A percentile compares a stretch with the other conserved stretches of the same genome.
Conservation (phyloP, 805 yeast species). For the Priceomyces fermenticarens region DNA sequence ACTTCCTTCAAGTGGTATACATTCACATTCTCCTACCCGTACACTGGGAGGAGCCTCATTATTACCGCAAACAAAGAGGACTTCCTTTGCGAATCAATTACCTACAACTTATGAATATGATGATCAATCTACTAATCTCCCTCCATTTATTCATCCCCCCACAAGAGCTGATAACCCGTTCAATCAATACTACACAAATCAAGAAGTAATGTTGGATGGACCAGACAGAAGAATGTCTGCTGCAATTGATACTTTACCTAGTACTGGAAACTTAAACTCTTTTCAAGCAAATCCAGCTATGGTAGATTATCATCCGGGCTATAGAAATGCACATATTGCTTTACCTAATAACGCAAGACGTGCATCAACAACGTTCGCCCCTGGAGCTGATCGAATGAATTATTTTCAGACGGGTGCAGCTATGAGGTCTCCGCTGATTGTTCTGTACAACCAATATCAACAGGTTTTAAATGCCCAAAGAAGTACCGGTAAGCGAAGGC, state of each 20-base stretch:
- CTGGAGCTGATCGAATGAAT: conserved; percentile 4
- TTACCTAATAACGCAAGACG: conserved; percentile 11
- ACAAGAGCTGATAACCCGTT: conserved; percentile 45
- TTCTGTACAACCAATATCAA: conserved; percentile 34
- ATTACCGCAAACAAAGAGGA: conserved; percentile 26
- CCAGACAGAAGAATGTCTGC: conserved; percentile 37
- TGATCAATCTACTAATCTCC: conserved; percentile 17
- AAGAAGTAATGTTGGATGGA: conserved; percentile 29
- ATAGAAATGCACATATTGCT: conserved; percentile 3
- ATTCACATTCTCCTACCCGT: conserved; percentile 28
- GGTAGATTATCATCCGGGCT: conserved; percentile 6
- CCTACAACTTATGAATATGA: conserved; percentile 51
- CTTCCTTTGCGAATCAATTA: conserved; percentile 42
- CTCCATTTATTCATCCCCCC: conserved; percentile 40
- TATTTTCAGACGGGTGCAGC: conserved; percentile 12
- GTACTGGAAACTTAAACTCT: conserved; percentile 3
- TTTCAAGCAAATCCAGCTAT: conserved; percentile 2
- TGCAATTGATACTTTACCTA: conserved; percentile 24
- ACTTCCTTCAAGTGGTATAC: conserved; percentile 1
- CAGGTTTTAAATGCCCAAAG: conserved; percentile 22
- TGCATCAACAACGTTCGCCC: conserved; percentile 22
- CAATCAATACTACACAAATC: conserved; percentile 38
- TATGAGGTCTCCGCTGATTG: conserved; percentile 28
- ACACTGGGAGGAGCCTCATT: conserved; percentile 21
- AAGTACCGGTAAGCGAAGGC: conserved; percentile 17